These are phyloP conservation scores for Daldinia caldariorum DNA, from an alignment of 495 filamentous ascomycete species.

Conservation along the genomic window DNA sequence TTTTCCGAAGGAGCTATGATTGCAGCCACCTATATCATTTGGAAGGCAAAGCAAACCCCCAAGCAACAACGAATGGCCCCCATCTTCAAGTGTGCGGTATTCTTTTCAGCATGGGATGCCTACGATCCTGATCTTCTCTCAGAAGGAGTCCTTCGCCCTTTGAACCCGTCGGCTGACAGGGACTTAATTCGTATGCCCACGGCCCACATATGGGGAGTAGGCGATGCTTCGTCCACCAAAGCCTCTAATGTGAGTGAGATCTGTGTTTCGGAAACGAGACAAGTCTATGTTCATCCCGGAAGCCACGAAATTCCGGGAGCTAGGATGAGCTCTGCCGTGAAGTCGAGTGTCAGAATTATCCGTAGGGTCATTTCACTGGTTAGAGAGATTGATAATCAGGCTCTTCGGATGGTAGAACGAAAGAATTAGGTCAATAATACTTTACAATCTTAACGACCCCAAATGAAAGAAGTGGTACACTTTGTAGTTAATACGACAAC, in stretches of 20 bases:
- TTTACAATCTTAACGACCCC: no score
- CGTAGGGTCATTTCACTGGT: neutral
- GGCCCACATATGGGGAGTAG: constrained; percentile 9
- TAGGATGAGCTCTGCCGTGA: neutral
- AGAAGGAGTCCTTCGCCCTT: neutral
- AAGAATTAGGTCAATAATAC: no score
- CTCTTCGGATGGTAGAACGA: no score
- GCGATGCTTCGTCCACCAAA: neutral
- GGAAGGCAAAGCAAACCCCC: neutral
- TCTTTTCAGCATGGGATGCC: constrained; percentile 2
- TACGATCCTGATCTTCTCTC: neutral
- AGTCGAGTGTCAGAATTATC: neutral
- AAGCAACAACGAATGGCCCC: neutral
- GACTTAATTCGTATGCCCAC: constrained; percentile 8
- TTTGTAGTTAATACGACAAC: no score
- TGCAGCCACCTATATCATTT: constrained; percentile 8
- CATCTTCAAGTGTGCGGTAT: constrained; percentile 11
- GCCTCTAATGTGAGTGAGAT: neutral
- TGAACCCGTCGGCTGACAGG: neutral
- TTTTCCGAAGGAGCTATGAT: constrained; percentile 13
- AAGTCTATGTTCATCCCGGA: constrained; percentile 2
- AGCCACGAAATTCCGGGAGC: constrained; percentile 10
- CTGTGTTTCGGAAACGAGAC: neutral
- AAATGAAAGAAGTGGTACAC: no score
- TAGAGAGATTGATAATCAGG: no score